Percentiles rank a stretch among this genome's conserved stretches.
phyloP scores from a whole-genome alignment of 768 basidiomycete genomes.

The Russula emetica region DNA sequence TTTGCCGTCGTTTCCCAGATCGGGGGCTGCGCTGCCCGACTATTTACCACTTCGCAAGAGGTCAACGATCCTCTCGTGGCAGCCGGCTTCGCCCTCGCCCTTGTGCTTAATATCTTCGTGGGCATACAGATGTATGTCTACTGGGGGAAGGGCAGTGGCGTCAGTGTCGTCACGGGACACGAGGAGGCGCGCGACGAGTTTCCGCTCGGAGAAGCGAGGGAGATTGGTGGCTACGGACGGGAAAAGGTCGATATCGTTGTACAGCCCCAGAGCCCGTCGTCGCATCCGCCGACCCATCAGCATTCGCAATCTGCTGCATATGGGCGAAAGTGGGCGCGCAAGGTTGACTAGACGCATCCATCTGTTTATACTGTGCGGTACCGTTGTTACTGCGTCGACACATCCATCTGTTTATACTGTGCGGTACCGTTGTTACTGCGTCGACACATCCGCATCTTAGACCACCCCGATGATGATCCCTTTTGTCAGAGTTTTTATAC shows the following conservation, averaged over 20 bases:
- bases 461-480: background rate
- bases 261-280: constrained; percentile 41
- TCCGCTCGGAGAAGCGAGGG: constrained; percentile 24
- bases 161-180: constrained; percentile 23
- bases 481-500: background rate
- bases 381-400: background rate
- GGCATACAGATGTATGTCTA: constrained; percentile 83
- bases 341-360: constrained; percentile 51
- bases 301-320: constrained; percentile 41
- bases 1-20: constrained; percentile 90
- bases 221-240: constrained; percentile 17
- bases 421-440: background rate
- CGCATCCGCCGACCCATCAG: constrained; percentile 35
- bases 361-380: background rate
- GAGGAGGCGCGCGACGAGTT: constrained; percentile 29
- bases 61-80: constrained; percentile 77
- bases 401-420: background rate
- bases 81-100: constrained; percentile 80
- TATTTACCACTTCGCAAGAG: constrained; percentile 92
- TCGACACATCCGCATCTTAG: background rate
- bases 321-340: constrained; percentile 67
- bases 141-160: constrained; percentile 53
- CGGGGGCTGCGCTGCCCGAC: constrained; percentile 80
- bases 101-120: constrained; percentile 77
- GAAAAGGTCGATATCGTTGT: constrained; percentile 43